Base-by-base conservation (phyloP, 1,139 yeast genomes). In the Candida albicans region DNA sequence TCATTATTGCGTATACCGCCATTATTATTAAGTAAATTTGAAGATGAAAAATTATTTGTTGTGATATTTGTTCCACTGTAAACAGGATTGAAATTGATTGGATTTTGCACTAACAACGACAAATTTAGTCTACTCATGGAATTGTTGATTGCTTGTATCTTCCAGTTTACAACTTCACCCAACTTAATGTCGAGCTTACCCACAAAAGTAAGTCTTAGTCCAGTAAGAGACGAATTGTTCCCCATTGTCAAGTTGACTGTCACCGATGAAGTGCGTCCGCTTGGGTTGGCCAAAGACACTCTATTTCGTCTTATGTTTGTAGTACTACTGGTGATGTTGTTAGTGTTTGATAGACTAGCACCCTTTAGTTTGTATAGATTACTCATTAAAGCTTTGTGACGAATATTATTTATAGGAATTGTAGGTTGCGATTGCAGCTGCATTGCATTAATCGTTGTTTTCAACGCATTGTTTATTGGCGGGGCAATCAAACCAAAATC, bases 151-250 rank as follows among this genome's bases (percentile, higher is more conserved):
- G 87, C 83, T 56, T 83, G 87, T 4, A 87, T 71, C 44, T 74
- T 76, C 87, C 93, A 82, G 43, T 70, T 73, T 52, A 79, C 78
- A 4, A 74, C 69, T 42, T 81, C 77, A 2, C 95, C 95, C 11
- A 84, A 62, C 49, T 73, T 69, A 6, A 84, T 80, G 35, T 75
- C 68, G 12, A 85, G 75, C 11, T 80, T 78, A 0, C 95, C 95
- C 4, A 75, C 68, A 48, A 87, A 82, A 8, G 86, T 77, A 24
- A 87, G 68, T 22, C 72, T 71, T 13, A 87, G 62, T 0, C 89
- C 86, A 4, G 65, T 58, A 22, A 75, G 57, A 2, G 68, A 52
- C 3, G 76, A 62, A 40, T 58, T 59, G 30, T 53, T 56, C 40
- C 57, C 63, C 12, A 67, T 60, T 9, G 73, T 61, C 37, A 74